phyloP scores from a whole-genome alignment of 768 basidiomycete species.

The Tricholomella constricta region DNA sequence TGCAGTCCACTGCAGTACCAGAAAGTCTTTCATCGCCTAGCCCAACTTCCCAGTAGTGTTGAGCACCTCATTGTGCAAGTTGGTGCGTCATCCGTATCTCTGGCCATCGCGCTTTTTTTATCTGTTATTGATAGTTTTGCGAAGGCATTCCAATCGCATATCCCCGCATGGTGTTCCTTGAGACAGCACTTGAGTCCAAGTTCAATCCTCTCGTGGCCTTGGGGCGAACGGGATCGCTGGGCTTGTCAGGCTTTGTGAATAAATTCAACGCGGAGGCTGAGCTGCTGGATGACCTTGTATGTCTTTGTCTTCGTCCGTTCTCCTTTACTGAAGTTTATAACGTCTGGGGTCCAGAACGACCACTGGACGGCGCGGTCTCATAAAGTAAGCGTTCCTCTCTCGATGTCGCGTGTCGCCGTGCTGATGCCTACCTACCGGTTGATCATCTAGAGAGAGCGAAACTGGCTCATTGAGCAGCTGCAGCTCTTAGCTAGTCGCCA shows the following conservation, averaged over 20 bases:
- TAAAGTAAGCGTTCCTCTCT: conserved; percentile 48
- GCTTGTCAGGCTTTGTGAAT: conserved; percentile 80
- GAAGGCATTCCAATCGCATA: conserved; percentile 84
- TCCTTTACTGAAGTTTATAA: not conserved
- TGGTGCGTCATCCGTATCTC: conserved; percentile 43
- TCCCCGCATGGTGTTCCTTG: conserved; percentile 91
- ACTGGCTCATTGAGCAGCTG: conserved; percentile 79
- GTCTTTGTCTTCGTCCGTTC: conserved; percentile 17
- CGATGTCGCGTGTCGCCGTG: not conserved
- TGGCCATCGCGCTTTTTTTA: not conserved
- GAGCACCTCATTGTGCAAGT: conserved; percentile 86
- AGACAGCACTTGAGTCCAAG: conserved; percentile 74
- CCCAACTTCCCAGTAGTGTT: conserved; percentile 59
- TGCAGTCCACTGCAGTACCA: conserved; percentile 75
- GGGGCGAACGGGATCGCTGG: conserved; percentile 65
- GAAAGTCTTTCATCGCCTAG: conserved; percentile 66
- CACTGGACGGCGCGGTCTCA: conserved; percentile 87
- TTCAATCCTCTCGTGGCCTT: conserved; percentile 83
- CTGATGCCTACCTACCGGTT: not conserved
- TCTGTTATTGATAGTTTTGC: not conserved
- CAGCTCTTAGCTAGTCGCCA: conserved; percentile 69
- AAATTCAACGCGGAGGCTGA: conserved; percentile 94
- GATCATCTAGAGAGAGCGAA: conserved; percentile 74
- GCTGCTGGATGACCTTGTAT: conserved; percentile 86
- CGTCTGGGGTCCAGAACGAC: conserved; percentile 59